Base-by-base conservation (phyloP, 2,329 filamentous ascomycete species). In the Fonsecaea multimorphosa region DNA sequence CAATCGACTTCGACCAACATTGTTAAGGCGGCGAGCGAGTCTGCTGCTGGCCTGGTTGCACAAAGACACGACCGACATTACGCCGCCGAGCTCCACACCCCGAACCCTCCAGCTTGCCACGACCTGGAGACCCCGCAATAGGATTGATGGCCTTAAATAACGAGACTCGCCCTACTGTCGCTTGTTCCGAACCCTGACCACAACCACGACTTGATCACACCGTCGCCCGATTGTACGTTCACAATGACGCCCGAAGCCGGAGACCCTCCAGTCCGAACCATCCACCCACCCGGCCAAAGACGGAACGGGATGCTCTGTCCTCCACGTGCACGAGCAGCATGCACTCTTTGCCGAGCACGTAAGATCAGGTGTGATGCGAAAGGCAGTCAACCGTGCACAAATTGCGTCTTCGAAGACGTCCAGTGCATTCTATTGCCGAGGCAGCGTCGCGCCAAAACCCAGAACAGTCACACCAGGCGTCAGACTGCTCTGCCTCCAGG, bases 401-500 rank as follows among this genome's bases (percentile, higher is more conserved):
- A 60, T 29, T 65, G 63, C 52, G 57, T 49, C n/a, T 65, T 65
- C 38, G 63, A 65, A 40, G 44, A 61, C 36, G 57, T 65, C 16
- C 57, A 38, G 38, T 65, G 63, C 36, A 40, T 61, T 27, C 24
- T 65, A 14, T 16, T 52, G 12, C 63, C 57, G 16, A 55, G 51
- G 52, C 49, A 54, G 22, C 40, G 27, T 22, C 51, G 40, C 24
- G n/a, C 7, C 27, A 24, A 40, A 61, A 65, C 29, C n/a, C 16
- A 19, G 44, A 22, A 16, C 8, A 40, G 16, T 22, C 19, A 19
- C 19, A 44, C 32, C 11, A 44, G 44, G 19, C n/a, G 22, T 6
- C 32, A 58, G 55, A n/a, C 5, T 22, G 55, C 12, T 19, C 19
- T 29, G 9, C n/a, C 19, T 22, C 5, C 24, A 22, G 19, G 7